Conservation (phyloP, 2,329 filamentous ascomycete genomes). For the Torrubiella hemipterigena region DNA sequence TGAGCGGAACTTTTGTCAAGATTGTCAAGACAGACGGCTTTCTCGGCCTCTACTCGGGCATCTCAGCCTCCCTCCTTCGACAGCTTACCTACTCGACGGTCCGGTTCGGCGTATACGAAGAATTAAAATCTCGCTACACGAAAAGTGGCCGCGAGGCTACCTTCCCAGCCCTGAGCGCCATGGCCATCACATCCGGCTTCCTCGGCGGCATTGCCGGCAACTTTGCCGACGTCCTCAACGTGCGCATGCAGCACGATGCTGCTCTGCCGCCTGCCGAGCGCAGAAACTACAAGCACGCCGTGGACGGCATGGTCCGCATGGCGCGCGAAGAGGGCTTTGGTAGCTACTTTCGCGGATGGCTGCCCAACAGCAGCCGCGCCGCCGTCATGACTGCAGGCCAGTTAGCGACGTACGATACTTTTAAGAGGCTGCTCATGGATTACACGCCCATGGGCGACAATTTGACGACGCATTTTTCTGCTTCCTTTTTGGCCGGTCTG, state of each 20-base stretch:
- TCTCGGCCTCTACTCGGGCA: slow-evolving; percentile 77
- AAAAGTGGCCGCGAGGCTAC: slow-evolving; percentile 40
- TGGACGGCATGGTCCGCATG: slow-evolving; percentile 82
- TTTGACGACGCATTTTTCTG: slow-evolving; percentile 66
- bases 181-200: slow-evolving; percentile 76
- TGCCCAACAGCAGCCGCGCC: slow-evolving; percentile 70
- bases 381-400: slow-evolving; percentile 83
- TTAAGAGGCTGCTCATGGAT: slow-evolving; percentile 58
- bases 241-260: slow-evolving; percentile 93
- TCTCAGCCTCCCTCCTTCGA: slow-evolving; percentile 84
- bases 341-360: slow-evolving; percentile 73
- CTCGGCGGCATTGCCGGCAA: slow-evolving; percentile 85
- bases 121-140: slow-evolving; percentile 60
- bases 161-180: slow-evolving; percentile 65
- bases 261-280: slow-evolving; percentile 61
- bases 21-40: slow-evolving; percentile 66
- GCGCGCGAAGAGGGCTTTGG: slow-evolving; percentile 66
- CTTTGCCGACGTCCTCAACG: slow-evolving; percentile 91
- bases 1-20: slow-evolving; percentile 76
- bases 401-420: slow-evolving; percentile 72
- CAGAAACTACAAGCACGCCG: slow-evolving; percentile 78
- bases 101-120: slow-evolving; percentile 92
- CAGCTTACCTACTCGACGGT: slow-evolving; percentile 95
- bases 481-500: slow-evolving; percentile 67
- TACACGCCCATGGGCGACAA: slow-evolving; percentile 57